Base-by-base conservation (phyloP, 73 alveolate genomes). In the Halteria grandinella region DNA sequence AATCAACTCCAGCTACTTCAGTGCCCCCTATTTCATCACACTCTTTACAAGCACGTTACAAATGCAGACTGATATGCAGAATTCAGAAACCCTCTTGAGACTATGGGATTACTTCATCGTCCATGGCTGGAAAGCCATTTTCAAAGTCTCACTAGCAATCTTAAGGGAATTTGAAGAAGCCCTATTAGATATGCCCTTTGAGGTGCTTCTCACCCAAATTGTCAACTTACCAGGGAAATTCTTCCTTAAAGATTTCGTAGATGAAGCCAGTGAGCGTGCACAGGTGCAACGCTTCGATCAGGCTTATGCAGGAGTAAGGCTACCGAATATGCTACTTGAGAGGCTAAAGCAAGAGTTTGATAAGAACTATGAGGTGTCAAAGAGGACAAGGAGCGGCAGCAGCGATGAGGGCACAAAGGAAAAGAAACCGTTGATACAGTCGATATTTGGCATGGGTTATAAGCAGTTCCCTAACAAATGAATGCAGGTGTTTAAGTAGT, bases 21-120 rank as follows among this genome's bases (percentile, higher is more conserved):
- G 92, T 62, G 78, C 97, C 32, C 93, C 97, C 52, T 94, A 97
- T 92, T 94, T 94, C 74, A 91, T 94, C 20, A 94, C 99, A 21
- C 74, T 91, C 17, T 94, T 91, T 59, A 66, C 96, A 6, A 93
- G 83, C 81, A 85, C 79, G 34, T 81, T 89, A 48, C 89, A 81
- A 49, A 70, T 49, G 72, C 59, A 70, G 34, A 50, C 57, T 31
- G 50, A 45, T 1, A 3, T 15, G 11, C 59, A 70, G 39, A 20
- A 70, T 32, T 15, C 55, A 11, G 53, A 49, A 4, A 5, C 33
- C 7, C 45, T 86, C 14, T 40, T 45, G 15, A 72, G 75, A 70
- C 79, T 86, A 12, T 86, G 94, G 94, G 94, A 86, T 37, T 69
- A 50, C 51, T 86, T 86, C 41, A 37, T 86, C 3, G 54, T 79